Conservation (phyloP, 768 basidiomycete genomes). For the Boletus huronensis region DNA sequence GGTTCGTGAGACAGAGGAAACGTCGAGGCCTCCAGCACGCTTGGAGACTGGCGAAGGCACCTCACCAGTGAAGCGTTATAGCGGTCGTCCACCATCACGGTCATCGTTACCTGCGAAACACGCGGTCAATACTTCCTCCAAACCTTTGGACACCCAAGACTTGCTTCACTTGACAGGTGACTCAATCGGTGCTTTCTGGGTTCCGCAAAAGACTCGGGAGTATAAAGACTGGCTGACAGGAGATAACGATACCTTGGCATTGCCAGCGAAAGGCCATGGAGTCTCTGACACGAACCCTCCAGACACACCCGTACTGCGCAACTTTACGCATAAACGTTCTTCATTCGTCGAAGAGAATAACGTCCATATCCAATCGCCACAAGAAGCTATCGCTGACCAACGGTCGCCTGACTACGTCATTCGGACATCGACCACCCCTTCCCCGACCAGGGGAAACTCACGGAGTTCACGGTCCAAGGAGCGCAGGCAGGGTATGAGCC, state of each 20-base stretch:
- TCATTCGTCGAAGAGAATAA: conserved; percentile 56
- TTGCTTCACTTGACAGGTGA: conserved; percentile 18
- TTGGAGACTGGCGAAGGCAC: conserved; percentile 16
- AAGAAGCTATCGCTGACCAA: conserved; percentile 32
- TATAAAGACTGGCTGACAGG: conserved; percentile 76
- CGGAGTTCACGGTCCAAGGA: conserved; percentile 36
- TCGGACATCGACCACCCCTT: conserved; percentile 13
- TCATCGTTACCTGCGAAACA: conserved; percentile 51
- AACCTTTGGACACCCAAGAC: conserved; percentile 26
- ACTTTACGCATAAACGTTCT: conserved; percentile 70
- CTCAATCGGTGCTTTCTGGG: conserved; percentile 3
- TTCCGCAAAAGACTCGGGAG: conserved; percentile 27
- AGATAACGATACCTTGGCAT: conserved; percentile 42
- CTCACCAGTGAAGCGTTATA: conserved; percentile 15
- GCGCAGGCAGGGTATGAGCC: conserved; percentile 21
- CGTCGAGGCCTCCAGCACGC: conserved; percentile 5
- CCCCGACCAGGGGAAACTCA: conserved; percentile 17
- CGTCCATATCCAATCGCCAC: conserved; percentile 27
- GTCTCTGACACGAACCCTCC: conserved; percentile 13
- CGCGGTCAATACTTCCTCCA: conserved; percentile 45
- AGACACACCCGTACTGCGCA: conserved; percentile 53
- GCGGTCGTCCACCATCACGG: conserved; percentile 29
- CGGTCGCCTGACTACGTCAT: conserved; percentile 7
- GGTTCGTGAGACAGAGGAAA: conserved; percentile 40
- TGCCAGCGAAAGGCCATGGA: conserved; percentile 17